Base-by-base conservation (phyloP, 2,329 filamentous ascomycete species). In the Curvularia sp. region DNA sequence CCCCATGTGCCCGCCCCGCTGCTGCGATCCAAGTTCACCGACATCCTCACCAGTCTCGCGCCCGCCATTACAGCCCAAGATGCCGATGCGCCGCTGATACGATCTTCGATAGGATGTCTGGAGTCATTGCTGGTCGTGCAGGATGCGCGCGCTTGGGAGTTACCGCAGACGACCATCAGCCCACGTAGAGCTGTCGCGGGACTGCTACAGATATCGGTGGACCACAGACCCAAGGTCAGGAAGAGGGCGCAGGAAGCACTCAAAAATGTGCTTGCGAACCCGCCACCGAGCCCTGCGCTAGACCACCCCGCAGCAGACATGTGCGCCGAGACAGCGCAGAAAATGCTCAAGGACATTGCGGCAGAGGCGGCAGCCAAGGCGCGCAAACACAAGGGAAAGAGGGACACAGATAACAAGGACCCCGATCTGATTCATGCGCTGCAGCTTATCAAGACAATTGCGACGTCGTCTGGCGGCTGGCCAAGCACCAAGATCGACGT, bases 301-400 rank as follows among this genome's bases (percentile, higher is more conserved):
- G 95, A 99, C 67, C 95, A 99, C 74, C 95, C 95, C 1, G 95
- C 93, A 25, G 91, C 94, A 46, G 93, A 97, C 74, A 94, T 98
- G 88, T 98, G 94, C 79, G 95, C 95, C 18, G 92, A 97, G 77
- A 93, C 91, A 25, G 92, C 92, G 21, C 84, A 97, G 79, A 87
- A 88, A 77, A 93, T 89, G 75, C 81, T 98, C 62, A 86, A 88
- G 67, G 89, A 93, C 61, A 83, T 96, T 51, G 87, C 90, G 1
- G 88, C 90, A 2, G 89, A 89, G 60, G 84, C 87, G 15, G 85
- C 88, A 60, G 87, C 85, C 66, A 94, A 91, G 79, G 89, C 90
- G 74, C 88, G 88, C 74, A 88, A 85, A 70, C 78, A 80, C 63
- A 80, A 80, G 56, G 78, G 80, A 57, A 80, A 82, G 46, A 83